Base-by-base conservation (phyloP, 176 grass and related monocot genomes). In the Melocanna baccifera region DNA sequence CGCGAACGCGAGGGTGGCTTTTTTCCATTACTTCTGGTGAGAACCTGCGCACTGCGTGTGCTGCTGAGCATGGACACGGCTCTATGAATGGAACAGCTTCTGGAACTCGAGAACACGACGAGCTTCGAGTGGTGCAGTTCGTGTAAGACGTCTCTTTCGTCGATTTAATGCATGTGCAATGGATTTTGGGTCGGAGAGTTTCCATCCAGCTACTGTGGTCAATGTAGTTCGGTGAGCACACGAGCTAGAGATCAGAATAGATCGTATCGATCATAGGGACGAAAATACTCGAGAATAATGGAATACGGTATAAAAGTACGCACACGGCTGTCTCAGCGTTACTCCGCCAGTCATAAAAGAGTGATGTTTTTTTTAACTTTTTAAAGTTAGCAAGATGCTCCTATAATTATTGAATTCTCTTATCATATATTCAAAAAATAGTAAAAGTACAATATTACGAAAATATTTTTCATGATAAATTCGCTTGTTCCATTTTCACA, bases 61-160 rank as follows among this genome's bases (percentile, higher is more conserved):
- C 16, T 47, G 10, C 25, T 47, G 39, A 57, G 37, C 41, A 20
- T 5, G 50, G 28, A 29, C 62, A 70, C 55, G 80, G 53, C 73
- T 79, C 58, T 11, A 76, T 55, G 46, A 67, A 37, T 26, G 87
- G 58, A 84, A 88, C 67, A 5, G 68, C 28, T 52, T 81, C 39
- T 67, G 2, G 28, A 68, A 39, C 0, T 9, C 29, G 14, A 30
- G 62, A 18, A 39, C 42, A 28, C 52, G 22, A 12, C 22, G 47
- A 76, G 26, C 71, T 69, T 20, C n/a, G 39, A 69, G 71, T 51
- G 72, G 79, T 7, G 86, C 48, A 36, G 39, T 7, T 28, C 12
- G 16, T 52, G 69, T 20, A 75, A 37, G 7, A 36, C 61, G 6
- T 75, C 71, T 12, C 16, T 20, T 45, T 63, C 55, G 2, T 10